Evolutionary conservation across 108 stramenopile species (phyloP).

Genomic region (Nitzschia inconspicua): DNA sequence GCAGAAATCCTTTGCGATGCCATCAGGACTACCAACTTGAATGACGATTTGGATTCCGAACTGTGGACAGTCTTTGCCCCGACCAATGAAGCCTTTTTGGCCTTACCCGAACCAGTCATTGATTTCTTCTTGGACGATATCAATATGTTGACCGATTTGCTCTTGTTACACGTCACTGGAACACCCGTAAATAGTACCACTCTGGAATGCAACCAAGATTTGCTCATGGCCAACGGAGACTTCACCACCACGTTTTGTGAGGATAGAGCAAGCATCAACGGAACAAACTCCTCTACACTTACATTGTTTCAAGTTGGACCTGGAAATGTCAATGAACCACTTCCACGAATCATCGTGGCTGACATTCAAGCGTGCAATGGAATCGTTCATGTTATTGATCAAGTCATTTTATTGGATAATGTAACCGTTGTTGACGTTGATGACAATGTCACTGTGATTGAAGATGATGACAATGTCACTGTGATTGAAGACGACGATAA

Average conservation of each 20-base stretch:
- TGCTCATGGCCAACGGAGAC: constrained; percentile 4
- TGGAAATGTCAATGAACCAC: constrained; percentile 5
- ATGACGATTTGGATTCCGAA: not conserved
- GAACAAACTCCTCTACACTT: not conserved
- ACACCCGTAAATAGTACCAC: not conserved
- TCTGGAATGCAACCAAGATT: constrained; percentile 5
- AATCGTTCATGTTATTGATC: constrained; percentile 50
- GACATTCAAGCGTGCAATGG: constrained; percentile 51
- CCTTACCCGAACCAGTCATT: not conserved
- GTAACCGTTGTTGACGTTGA: too few species aligned
- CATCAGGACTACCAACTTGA: not conserved
- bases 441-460: too few species aligned
- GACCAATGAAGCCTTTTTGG: constrained; percentile 43
- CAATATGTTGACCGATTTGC: not conserved
- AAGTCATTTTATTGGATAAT: constrained; percentile 17
- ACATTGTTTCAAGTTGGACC: constrained; percentile 20
- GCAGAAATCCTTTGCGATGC: constrained; percentile 2
- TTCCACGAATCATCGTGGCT: constrained; percentile 17
- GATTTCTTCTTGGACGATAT: not conserved
- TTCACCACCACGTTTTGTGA: not conserved
- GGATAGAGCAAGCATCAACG: not conserved
- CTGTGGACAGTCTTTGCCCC: constrained; percentile 36
- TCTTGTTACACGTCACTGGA: not conserved
- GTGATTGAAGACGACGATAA: too few species aligned
- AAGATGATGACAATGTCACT: too few species aligned